Percentiles rank a stretch among this genome's conserved stretches.
phyloP scores from a whole-genome alignment of 2,329 filamentous ascomycete species.

The Aureobasidium lini region DNA sequence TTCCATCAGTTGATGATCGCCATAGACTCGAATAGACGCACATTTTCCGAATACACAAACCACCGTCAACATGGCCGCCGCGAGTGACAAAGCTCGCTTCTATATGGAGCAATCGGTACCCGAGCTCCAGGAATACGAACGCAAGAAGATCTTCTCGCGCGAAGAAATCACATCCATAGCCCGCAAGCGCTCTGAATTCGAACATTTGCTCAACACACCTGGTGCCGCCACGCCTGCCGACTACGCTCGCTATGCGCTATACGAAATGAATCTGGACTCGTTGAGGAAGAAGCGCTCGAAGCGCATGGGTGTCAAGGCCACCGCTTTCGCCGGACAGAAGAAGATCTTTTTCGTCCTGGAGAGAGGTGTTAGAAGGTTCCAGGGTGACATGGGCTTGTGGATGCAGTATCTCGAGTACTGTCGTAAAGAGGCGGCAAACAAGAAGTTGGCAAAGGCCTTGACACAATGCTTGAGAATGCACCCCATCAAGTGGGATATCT shows the following conservation, averaged over 20 bases:
- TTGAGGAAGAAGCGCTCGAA: conserved; percentile 77
- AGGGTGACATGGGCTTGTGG: conserved; percentile 76
- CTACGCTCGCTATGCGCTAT: conserved; percentile 75
- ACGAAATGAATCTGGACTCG: conserved; percentile 60
- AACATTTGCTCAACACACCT: conserved; percentile 80
- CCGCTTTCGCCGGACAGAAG: conserved; percentile 60
- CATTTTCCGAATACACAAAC: neutral
- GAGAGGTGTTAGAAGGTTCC: conserved; percentile 75
- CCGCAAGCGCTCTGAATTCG: conserved; percentile 84
- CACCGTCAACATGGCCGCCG: conserved; percentile 58
- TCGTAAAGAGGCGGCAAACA: conserved; percentile 55
- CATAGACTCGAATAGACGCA: neutral
- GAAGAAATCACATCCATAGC: conserved; percentile 87
- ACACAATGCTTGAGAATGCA: conserved; percentile 72
- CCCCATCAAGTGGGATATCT: conserved; percentile 73
- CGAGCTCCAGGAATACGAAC: conserved; percentile 84
- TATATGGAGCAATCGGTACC: conserved; percentile 88
- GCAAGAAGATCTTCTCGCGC: conserved; percentile 83
- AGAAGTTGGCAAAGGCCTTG: conserved; percentile 53
- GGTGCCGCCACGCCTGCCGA: conserved; percentile 63
- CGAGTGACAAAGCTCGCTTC: conserved; percentile 90
- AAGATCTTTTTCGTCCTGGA: conserved; percentile 87
- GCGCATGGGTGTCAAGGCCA: conserved; percentile 67
- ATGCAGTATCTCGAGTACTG: conserved; percentile 83
- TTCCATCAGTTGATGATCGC: neutral